A percentile compares a stretch with the other conserved stretches of the same genome.
phyloP scores from a whole-genome alignment of 176 grass and related monocot genomes.

The Avena atlantica region DNA sequence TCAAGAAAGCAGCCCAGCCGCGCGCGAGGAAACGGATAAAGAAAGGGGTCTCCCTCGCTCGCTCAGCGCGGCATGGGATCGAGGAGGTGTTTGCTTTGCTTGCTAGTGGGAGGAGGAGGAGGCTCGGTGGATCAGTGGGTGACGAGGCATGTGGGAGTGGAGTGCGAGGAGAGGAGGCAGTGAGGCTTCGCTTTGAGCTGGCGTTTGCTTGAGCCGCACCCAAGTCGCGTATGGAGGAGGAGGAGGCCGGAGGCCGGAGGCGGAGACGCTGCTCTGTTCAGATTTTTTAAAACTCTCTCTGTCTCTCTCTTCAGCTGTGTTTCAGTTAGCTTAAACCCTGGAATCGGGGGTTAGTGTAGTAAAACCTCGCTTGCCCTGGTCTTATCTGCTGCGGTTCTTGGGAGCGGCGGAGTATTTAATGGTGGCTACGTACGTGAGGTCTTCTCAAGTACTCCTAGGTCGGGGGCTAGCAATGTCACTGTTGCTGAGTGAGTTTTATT shows the following conservation, averaged over 20 bases:
- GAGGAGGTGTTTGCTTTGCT: neutral
- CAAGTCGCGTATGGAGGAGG: slow-evolving; percentile 57
- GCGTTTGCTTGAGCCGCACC: slow-evolving; percentile 63
- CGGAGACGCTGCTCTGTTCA: slow-evolving; percentile 35
- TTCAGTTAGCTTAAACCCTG: slow-evolving; percentile 38
- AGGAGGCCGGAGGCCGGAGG: neutral
- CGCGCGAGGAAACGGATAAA: neutral
- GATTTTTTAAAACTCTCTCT: neutral
- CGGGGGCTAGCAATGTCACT: slow-evolving; percentile 27
- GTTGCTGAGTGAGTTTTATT: neutral
- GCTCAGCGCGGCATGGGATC: slow-evolving; percentile 47
- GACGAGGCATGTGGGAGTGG: slow-evolving; percentile 62
- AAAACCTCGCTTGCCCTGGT: slow-evolving; percentile 44
- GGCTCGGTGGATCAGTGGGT: neutral
- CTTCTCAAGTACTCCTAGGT: slow-evolving; percentile 31
- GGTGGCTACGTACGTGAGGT: slow-evolving; percentile 8
- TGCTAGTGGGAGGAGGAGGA: slow-evolving; percentile 20
- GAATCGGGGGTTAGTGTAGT: slow-evolving; percentile 32
- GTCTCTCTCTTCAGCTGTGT: neutral
- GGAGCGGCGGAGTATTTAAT: slow-evolving; percentile 45
- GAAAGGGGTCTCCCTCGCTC: neutral
- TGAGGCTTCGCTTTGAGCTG: slow-evolving; percentile 40
- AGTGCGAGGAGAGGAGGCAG: slow-evolving; percentile 32
- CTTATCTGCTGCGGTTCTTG: slow-evolving; percentile 38
- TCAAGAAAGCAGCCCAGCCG: slow-evolving; percentile 39